Percentiles rank a stretch among this genome's conserved stretches.
Evolutionary conservation across 2,329 filamentous ascomycete genomes (phyloP).

Genomic region (Cercospora canescens): DNA sequence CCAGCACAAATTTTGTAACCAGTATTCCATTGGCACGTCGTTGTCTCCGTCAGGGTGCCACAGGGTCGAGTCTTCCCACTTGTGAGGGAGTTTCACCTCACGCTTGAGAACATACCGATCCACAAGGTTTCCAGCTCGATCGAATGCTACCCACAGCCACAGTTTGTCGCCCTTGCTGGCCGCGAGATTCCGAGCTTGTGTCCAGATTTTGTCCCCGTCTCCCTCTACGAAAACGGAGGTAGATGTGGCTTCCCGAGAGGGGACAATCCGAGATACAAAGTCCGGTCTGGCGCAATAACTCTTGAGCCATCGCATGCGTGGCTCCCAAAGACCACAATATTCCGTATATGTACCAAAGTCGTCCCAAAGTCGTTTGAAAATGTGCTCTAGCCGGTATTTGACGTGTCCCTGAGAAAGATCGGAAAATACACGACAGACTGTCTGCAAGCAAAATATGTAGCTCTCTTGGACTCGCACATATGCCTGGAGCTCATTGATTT

Average conservation of each 20-base stretch:
- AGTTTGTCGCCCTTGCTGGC: background rate
- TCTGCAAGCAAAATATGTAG: background rate
- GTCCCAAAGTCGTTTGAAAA: background rate
- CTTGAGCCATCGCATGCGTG: background rate
- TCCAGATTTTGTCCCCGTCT: background rate
- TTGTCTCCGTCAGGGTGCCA: background rate
- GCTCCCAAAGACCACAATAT: background rate
- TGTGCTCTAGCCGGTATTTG: background rate
- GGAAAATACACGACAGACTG: background rate
- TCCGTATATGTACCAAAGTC: background rate
- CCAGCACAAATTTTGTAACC: constrained; percentile 3
- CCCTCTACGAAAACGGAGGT: background rate
- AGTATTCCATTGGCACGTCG: background rate
- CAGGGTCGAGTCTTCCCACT: background rate
- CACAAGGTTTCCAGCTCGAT: background rate
- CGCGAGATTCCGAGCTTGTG: background rate
- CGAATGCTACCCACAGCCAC: background rate
- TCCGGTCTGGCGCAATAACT: background rate
- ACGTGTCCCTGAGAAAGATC: background rate
- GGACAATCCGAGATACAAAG: background rate
- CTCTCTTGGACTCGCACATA: background rate
- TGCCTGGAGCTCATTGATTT: constrained; percentile 1
- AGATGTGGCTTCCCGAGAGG: background rate
- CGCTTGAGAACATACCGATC: constrained; percentile 1
- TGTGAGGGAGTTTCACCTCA: background rate